Evolutionary conservation across 257 asterid genomes (phyloP).

Genomic region (Petunia secreta): DNA sequence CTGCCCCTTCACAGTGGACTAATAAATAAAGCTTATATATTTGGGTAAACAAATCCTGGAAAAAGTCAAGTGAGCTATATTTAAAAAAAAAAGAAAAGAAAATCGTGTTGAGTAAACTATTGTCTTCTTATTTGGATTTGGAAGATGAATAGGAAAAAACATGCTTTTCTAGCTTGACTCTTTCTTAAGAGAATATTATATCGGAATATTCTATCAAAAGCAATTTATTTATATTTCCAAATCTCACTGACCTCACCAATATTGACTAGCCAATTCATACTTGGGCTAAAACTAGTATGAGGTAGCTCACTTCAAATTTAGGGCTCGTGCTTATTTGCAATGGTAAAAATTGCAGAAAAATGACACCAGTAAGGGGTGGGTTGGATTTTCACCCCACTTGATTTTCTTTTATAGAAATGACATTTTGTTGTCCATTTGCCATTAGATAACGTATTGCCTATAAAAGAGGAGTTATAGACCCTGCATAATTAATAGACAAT

Average conservation of each 20-base stretch:
- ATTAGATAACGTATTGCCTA: too few relatives aligned
- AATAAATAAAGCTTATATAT: not conserved
- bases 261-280: not conserved
- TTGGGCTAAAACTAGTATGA: not conserved
- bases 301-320: not conserved
- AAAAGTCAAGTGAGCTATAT: not conserved
- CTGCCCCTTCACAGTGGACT: not conserved
- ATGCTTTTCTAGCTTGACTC: not conserved
- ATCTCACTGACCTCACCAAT: not conserved
- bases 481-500: too few relatives aligned
- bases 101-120: not conserved
- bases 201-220: not conserved
- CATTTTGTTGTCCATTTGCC: too few relatives aligned
- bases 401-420: too few relatives aligned
- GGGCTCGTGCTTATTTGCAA: not conserved
- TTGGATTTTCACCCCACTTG: too few relatives aligned
- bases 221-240: not conserved
- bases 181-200: conserved; percentile 3
- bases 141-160: not conserved
- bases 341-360: not conserved
- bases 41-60: not conserved
- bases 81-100: not conserved
- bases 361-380: too few relatives aligned
- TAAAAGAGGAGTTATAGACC: too few relatives aligned
- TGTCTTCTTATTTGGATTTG: not conserved